A percentile compares a stretch with the other conserved stretches of the same genome.
Conservation (phyloP, 2,329 filamentous ascomycete genomes). For the Hymenoscyphus infarciens region DNA sequence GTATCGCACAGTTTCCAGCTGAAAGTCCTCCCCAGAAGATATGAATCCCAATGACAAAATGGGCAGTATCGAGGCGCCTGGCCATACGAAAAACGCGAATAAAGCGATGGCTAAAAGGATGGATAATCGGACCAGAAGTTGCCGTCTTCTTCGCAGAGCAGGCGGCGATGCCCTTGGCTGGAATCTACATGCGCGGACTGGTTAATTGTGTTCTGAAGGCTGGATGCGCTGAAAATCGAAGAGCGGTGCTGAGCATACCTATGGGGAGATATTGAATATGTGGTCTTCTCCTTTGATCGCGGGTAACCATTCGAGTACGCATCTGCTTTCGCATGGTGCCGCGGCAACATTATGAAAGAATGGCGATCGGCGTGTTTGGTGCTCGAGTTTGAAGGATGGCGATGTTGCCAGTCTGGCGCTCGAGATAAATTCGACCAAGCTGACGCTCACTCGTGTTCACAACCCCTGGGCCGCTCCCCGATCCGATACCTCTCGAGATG, state of each 20-base stretch:
- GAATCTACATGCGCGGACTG: conserved; percentile 54
- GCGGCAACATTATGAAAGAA: conserved; percentile 70
- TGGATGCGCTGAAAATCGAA: conserved; percentile 12
- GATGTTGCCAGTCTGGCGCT: conserved; percentile 25
- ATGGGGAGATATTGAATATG: conserved; percentile 85
- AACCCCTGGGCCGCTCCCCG: conserved; percentile 26
- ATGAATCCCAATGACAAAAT: conserved; percentile 68
- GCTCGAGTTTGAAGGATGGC: conserved; percentile 9
- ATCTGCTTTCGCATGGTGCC: conserved; percentile 65
- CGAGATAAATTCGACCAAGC: conserved; percentile 15
- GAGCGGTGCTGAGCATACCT: conserved; percentile 54
- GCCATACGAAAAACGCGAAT: conserved; percentile 71
- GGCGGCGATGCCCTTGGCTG: conserved; percentile 75
- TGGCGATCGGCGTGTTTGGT: conserved; percentile 5
- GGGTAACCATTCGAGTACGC: conserved; percentile 79
- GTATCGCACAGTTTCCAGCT: conserved; percentile 93
- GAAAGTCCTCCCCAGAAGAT: conserved; percentile 62
- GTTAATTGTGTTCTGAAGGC: conserved; percentile 20
- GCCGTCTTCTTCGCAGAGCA: conserved; percentile 68
- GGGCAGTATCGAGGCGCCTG: conserved; percentile 59
- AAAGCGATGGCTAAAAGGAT: conserved; percentile 55
- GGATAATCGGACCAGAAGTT: conserved; percentile 66
- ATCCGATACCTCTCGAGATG: conserved; percentile 1
- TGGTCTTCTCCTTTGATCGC: conserved; percentile 56
- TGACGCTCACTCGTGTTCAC: conserved; percentile 26